Percentiles rank a stretch among this genome's conserved stretches.
phyloP scores from a whole-genome alignment of 257 asterid species.

The Cinchona pubescens region DNA sequence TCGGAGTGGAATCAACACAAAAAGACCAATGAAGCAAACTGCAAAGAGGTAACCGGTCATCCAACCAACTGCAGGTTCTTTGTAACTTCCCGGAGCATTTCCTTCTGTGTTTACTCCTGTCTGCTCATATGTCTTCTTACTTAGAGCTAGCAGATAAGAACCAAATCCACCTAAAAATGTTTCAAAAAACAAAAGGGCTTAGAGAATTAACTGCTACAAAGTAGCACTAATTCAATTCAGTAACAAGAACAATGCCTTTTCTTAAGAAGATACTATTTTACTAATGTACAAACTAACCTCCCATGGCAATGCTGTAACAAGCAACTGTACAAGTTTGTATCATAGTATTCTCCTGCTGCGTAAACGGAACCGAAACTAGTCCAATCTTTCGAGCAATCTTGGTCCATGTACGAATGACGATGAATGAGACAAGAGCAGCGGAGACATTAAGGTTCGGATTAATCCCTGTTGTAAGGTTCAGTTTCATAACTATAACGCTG shows the following conservation, averaged over 20 bases:
- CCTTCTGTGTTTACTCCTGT: slow-evolving; percentile 60
- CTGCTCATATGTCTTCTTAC: slow-evolving; percentile 63
- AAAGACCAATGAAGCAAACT: slow-evolving; percentile 77
- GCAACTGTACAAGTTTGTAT: slow-evolving; percentile 89
- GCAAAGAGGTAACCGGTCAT: slow-evolving; percentile 63
- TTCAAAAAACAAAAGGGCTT: too few relatives aligned
- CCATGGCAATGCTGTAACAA: slow-evolving; percentile 72
- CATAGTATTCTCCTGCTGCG: slow-evolving; percentile 90
- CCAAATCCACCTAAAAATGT: slow-evolving; percentile 81
- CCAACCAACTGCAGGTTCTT: slow-evolving; percentile 84
- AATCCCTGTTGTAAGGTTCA: slow-evolving; percentile 76
- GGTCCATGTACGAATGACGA: slow-evolving; percentile 58
- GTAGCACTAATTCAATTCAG: too few relatives aligned
- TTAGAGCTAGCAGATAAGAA: slow-evolving; percentile 70
- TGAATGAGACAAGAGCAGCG: slow-evolving; percentile 72
- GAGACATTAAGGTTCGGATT: slow-evolving; percentile 80
- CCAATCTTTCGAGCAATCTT: slow-evolving; percentile 46
- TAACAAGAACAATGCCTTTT: too few relatives aligned
- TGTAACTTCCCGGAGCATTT: slow-evolving; percentile 58
- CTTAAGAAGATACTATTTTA: too few relatives aligned
- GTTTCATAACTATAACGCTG: slow-evolving; percentile 72
- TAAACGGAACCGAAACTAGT: slow-evolving; percentile 56
- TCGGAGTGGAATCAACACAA: slow-evolving; percentile 82
- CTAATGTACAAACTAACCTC: slow-evolving; percentile 41
- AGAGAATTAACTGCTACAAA: too few relatives aligned